Evolutionary conservation across 2,329 filamentous ascomycete species (phyloP).

Genomic region (Diplodia scrobiculata): DNA sequence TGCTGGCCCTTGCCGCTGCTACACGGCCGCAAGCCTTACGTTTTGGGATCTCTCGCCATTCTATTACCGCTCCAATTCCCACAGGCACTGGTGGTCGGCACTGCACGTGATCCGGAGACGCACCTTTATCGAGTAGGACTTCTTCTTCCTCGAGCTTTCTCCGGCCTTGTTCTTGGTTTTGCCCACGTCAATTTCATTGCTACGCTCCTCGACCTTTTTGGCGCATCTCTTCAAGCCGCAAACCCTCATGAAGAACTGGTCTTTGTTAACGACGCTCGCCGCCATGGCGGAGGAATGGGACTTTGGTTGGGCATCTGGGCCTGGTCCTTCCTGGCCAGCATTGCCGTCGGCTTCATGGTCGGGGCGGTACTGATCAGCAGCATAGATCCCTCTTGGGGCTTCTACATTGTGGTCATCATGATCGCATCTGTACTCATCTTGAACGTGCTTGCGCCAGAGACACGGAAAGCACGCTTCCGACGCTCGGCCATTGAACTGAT

Average conservation of each 20-base stretch:
- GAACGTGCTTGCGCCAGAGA: constrained; percentile 72
- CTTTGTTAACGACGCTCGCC: constrained; percentile 66
- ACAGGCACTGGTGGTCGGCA: constrained; percentile 63
- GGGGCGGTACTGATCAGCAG: constrained; percentile 69
- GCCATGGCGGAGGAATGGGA: constrained; percentile 76
- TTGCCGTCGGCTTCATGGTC: constrained; percentile 70
- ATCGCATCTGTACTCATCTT: constrained; percentile 66
- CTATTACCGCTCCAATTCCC: constrained; percentile 75
- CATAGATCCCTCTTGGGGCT: constrained; percentile 69
- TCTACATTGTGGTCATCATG: constrained; percentile 71
- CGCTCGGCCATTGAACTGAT: constrained; percentile 60
- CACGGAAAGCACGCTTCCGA: constrained; percentile 68
- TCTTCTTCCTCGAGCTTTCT: constrained; percentile 64
- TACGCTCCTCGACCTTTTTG: constrained; percentile 73
- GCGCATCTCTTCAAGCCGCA: constrained; percentile 71
- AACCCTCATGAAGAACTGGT: constrained; percentile 73
- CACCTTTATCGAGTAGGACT: constrained; percentile 60
- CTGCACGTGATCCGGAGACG: constrained; percentile 52
- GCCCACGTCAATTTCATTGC: constrained; percentile 76
- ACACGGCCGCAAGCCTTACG: constrained; percentile 76
- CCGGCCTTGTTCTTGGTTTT: constrained; percentile 71
- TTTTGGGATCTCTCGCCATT: constrained; percentile 67
- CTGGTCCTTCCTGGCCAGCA: constrained; percentile 71
- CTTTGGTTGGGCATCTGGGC: constrained; percentile 79
- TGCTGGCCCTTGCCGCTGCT: constrained; percentile 74